Conservation (phyloP, 371 early-diverging fungal species). For the Synchytrium microbalum region DNA sequence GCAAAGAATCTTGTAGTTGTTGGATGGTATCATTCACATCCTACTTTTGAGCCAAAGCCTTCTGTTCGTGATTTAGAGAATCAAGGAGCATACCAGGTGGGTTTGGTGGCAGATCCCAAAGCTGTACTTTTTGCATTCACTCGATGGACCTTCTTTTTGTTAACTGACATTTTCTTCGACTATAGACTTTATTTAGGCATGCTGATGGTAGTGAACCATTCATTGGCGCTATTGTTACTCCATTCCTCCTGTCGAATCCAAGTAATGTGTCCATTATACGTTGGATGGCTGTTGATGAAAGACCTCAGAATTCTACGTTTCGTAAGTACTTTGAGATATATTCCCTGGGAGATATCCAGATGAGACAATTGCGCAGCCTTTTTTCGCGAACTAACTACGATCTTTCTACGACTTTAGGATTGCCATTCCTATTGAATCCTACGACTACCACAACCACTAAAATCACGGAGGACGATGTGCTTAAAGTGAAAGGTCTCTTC, state of each 20-base stretch:
- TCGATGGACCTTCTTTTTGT: neutral
- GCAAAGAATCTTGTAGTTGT: constrained; percentile 24
- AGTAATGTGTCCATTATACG: constrained; percentile 21
- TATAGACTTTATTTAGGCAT: constrained; percentile 52
- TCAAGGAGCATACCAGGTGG: constrained; percentile 34
- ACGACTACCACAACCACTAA: neutral
- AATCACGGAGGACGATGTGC: neutral
- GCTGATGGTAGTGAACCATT: constrained; percentile 70
- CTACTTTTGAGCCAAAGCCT: constrained; percentile 39
- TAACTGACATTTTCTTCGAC: neutral
- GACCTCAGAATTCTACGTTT: neutral
- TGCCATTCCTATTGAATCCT: neutral
- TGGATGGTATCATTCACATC: constrained; percentile 49
- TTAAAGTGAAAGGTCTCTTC: neutral
- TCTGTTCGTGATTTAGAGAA: constrained; percentile 38
- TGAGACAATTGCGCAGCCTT: no score
- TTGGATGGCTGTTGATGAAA: neutral
- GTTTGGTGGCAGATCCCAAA: neutral
- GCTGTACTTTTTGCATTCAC: no score
- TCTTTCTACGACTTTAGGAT: neutral
- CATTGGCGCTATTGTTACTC: constrained; percentile 71
- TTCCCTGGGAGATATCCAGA: no score
- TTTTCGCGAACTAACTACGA: neutral
- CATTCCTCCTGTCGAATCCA: constrained; percentile 50
- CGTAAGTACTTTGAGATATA: neutral